Evolutionary conservation across 164 flowering plant species (phyloP).

Genomic region (Akebia trifoliata): DNA sequence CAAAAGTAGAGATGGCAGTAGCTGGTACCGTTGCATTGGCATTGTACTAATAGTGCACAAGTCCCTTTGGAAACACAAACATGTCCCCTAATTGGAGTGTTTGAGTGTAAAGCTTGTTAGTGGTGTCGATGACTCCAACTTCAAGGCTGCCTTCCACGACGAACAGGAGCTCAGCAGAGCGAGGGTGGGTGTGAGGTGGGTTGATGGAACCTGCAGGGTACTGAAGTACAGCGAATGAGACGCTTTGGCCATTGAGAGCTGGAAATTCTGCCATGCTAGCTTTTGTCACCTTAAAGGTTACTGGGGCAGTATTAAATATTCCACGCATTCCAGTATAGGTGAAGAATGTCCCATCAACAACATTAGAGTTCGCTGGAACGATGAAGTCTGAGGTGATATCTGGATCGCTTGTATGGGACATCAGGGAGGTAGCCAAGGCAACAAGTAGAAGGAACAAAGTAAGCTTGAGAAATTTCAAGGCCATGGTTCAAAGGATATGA

Average conservation of each 20-base stretch:
- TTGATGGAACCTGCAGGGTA: constrained; percentile 23
- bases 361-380: constrained; percentile 7
- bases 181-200: constrained; percentile 35
- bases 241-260: constrained; percentile 30
- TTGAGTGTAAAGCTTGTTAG: constrained; percentile 26
- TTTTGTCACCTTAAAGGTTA: constrained; percentile 22
- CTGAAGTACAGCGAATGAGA: constrained; percentile 23
- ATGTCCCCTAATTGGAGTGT: constrained; percentile 21
- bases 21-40: constrained; percentile 2
- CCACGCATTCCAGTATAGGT: constrained; percentile 26
- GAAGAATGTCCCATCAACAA: constrained; percentile 21
- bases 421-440: constrained; percentile 7
- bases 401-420: constrained; percentile 21
- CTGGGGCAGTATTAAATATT: constrained; percentile 5
- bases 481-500: too few species aligned
- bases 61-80: constrained; percentile 28
- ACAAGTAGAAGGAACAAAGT: constrained; percentile 6
- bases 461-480: too few species aligned
- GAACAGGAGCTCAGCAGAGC: constrained; percentile 32
- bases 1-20: constrained; percentile 12
- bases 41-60: constrained; percentile 16
- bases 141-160: constrained; percentile 20
- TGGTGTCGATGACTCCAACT: constrained; percentile 22
- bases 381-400: constrained; percentile 22
- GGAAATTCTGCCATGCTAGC: constrained; percentile 30